These are phyloP conservation scores for Mycena olivaceomarginata DNA, from an alignment of 768 basidiomycete genomes.

Conservation along the genomic window DNA sequence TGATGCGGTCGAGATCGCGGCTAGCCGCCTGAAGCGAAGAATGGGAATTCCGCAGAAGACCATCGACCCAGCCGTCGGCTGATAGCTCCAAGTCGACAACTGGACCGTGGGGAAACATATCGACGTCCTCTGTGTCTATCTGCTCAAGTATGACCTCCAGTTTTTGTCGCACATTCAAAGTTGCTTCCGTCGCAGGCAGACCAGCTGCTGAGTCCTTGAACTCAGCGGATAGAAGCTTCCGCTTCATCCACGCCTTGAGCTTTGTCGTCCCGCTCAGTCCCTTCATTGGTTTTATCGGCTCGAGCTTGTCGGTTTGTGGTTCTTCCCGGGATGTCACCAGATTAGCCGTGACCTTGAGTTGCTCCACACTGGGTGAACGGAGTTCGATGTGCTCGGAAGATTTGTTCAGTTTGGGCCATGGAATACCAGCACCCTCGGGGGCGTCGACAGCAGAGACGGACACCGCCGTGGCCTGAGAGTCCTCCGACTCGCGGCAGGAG, in stretches of 20 bases:
- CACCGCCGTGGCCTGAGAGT: constrained; percentile 77
- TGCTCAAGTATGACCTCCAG: constrained; percentile 55
- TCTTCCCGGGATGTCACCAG: constrained; percentile 44
- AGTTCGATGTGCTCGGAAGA: constrained; percentile 5
- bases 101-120: background rate
- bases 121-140: background rate
- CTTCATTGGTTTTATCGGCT: constrained; percentile 47
- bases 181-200: background rate
- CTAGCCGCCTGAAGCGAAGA: constrained; percentile 71
- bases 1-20: constrained; percentile 75
- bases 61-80: constrained; percentile 59
- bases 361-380: constrained; percentile 17
- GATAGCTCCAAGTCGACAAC: constrained; percentile 48
- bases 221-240: constrained; percentile 64
- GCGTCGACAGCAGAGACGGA: constrained; percentile 36
- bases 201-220: background rate
- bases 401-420: constrained; percentile 12
- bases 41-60: constrained; percentile 65
- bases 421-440: background rate
- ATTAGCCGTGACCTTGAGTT: background rate
- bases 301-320: constrained; percentile 47
- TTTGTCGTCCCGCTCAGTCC: constrained; percentile 63
- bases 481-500: constrained; percentile 77
- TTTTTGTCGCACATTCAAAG: constrained; percentile 47
- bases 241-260: constrained; percentile 79